Evolutionary conservation across 1,139 yeast species (phyloP).

Genomic region (Entelexis paramagnoliae): DNA sequence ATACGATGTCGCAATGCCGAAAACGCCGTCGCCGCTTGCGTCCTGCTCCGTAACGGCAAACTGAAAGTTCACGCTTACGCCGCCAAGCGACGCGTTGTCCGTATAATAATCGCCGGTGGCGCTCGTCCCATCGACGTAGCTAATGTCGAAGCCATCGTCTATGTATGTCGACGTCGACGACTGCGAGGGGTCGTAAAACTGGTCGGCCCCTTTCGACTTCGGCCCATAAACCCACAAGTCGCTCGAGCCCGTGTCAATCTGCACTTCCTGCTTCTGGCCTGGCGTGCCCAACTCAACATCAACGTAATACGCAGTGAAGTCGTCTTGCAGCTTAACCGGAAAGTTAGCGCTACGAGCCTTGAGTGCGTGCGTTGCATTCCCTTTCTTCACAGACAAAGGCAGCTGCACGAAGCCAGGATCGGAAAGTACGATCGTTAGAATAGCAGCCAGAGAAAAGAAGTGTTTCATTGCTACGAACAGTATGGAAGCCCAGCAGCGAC

Average conservation of each 20-base stretch:
- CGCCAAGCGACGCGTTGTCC: constrained; percentile 9
- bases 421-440: neutral
- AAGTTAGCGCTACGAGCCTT: neutral
- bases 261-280: constrained; percentile 29
- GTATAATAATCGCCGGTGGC: constrained; percentile 16
- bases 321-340: neutral
- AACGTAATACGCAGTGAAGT: constrained; percentile 5
- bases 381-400: neutral
- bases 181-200: constrained; percentile 33
- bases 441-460: neutral
- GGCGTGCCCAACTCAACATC: constrained; percentile 34
- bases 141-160: constrained; percentile 11
- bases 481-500: too few relatives aligned
- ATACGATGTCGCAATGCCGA: constrained; percentile 5
- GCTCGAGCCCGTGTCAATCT: constrained; percentile 39
- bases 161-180: constrained; percentile 36
- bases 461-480: too few relatives aligned
- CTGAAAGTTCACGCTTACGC: constrained; percentile 4
- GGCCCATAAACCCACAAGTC: constrained; percentile 33
- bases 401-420: constrained; percentile 1
- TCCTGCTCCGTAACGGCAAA: constrained; percentile 8
- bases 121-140: constrained; percentile 13
- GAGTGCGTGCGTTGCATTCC: neutral
- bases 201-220: neutral
- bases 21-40: neutral